A percentile compares a stretch with the other conserved stretches of the same genome.
phyloP scores from a whole-genome alignment of 495 filamentous ascomycete species.

The Melanomma pulvis-pyrius region DNA sequence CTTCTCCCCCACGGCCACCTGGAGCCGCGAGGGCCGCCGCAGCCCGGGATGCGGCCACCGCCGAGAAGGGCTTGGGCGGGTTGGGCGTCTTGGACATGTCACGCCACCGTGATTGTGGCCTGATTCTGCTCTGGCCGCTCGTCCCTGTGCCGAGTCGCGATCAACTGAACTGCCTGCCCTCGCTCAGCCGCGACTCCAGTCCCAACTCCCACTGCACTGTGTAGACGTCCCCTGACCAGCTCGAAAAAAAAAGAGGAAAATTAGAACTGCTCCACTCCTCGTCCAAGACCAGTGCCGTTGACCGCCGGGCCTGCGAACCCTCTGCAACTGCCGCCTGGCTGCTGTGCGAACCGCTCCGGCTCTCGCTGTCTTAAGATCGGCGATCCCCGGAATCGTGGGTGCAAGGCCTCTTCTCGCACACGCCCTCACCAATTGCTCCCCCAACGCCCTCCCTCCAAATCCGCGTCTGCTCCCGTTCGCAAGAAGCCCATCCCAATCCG shows the following conservation, averaged over 20 bases:
- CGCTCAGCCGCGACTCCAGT: no score
- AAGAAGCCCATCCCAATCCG: background rate
- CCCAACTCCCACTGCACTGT: no score
- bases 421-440: background rate
- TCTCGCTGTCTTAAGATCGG: conserved; percentile 13
- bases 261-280: conserved; percentile 1
- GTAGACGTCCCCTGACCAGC: background rate
- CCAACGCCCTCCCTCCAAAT: background rate
- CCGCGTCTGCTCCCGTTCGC: background rate
- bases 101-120: no score
- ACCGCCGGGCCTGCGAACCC: background rate
- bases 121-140: no score
- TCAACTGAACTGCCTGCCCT: no score
- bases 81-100: no score
- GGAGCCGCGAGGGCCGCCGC: no score
- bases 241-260: background rate
- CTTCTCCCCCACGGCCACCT: no score
- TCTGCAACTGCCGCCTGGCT: conserved; percentile 14
- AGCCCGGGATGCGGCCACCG: no score
- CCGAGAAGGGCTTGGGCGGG: no score
- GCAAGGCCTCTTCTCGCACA: background rate
- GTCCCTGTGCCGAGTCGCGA: no score
- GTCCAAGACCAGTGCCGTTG: background rate
- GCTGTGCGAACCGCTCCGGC: conserved; percentile 4
- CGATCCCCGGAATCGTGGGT: background rate